These are phyloP conservation scores for Epichloe brachyelytri DNA, from an alignment of 2,329 filamentous ascomycete species.

Conservation along the genomic window DNA sequence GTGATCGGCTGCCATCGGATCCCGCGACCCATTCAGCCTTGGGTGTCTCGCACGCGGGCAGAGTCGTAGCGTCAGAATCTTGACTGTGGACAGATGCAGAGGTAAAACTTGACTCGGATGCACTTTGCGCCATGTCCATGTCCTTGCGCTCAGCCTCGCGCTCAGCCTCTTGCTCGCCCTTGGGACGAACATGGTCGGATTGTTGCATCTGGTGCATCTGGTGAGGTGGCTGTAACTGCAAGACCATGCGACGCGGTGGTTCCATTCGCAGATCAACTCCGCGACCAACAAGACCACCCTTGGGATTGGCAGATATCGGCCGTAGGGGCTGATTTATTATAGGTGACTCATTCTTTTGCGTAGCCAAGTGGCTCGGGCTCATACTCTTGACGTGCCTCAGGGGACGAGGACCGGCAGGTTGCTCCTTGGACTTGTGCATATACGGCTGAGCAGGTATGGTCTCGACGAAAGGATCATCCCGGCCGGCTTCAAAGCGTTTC, in stretches of 20 bases:
- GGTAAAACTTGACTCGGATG: constrained; percentile 14
- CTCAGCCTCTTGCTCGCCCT: constrained; percentile 1
- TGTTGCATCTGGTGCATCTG: neutral
- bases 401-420: constrained; percentile 7
- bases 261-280: neutral
- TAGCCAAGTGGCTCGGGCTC: constrained; percentile 9
- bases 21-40: constrained; percentile 3
- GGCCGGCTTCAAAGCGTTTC: neutral
- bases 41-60: constrained; percentile 8
- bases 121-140: constrained; percentile 1
- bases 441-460: neutral
- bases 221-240: constrained; percentile 5
- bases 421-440: constrained; percentile 1
- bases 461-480: constrained; percentile 22
- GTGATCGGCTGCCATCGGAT: constrained; percentile 4
- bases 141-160: neutral
- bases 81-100: constrained; percentile 14
- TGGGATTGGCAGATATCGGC: constrained; percentile 1
- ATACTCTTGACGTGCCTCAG: constrained; percentile 11
- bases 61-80: constrained; percentile 10
- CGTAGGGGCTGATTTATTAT: neutral
- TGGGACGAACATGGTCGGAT: constrained; percentile 10
- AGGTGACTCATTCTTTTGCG: neutral
- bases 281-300: neutral
- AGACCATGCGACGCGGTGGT: neutral